Evolutionary conservation across 257 asterid genomes (phyloP), one percentile per base, ranked within the genome.

Genomic region (Przewalskia tangutica): DNA sequence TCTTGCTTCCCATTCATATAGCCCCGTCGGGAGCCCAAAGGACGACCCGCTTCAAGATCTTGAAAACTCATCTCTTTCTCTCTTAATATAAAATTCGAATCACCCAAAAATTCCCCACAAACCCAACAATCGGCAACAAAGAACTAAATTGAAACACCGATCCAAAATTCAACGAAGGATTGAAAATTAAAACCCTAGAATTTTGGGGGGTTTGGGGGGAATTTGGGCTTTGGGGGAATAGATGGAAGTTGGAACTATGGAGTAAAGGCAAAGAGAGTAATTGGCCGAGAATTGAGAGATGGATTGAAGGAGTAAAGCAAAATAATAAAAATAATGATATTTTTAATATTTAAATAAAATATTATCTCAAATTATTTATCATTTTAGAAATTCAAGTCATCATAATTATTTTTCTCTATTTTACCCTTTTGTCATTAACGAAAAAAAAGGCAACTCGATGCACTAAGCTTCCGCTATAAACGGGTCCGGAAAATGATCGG

Each of bases 1-100:
- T 92, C 97, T 90, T 91, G 97, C 84, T 89, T 91, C 83, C 97
- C 98, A 82, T 91, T 94, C 23, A 55, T 81, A 75, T 71, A 83
- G 38, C 89, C 97, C 51, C 91, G 87, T 55, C 94, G 88, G 53
- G 89, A 56, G 73, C 93, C 94, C 44, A 75, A 81, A 3, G 89
- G 85, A 62, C 96, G 91, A 56, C 99, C 99, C 85, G 98, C 81
- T 91, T 95, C 99, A 20, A 95, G 92, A 91, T 95, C 99, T 77
- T 91, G 98, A 81, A 95, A 94, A 84, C 99, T 95, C 99, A 95
- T 95, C 18, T 77, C 85, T 80, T 62, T 60, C 63, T 71, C 46
- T 64, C 44, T 16, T 16, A 50, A 77, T 42, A 20, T 32, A 40
- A 18, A 17, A 40, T 20, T 73, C 23, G 12, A 18, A 12, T 11